A percentile compares a stretch with the other conserved stretches of the same genome.
phyloP scores from a whole-genome alignment of 495 filamentous ascomycete species.

The Tuber melanosporum region DNA sequence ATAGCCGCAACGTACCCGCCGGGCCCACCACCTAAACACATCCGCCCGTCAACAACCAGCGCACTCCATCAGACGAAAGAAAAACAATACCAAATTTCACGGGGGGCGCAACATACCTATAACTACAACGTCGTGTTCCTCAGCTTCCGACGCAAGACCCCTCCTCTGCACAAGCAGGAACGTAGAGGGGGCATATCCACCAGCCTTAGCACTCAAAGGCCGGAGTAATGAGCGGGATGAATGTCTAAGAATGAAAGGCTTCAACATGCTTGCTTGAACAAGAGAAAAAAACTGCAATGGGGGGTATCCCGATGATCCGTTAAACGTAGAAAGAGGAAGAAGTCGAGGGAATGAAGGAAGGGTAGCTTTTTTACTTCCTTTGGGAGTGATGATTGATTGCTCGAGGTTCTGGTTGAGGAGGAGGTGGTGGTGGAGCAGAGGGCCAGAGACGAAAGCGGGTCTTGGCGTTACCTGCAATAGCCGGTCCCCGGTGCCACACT shows the following conservation, averaged over 20 bases:
- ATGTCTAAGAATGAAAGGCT: slow-evolving; percentile 38
- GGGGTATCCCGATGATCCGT: slow-evolving; percentile 12
- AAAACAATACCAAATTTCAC: background rate
- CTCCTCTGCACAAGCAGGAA: slow-evolving; percentile 35
- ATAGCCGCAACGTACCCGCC: slow-evolving; percentile 98
- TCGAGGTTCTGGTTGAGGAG: slow-evolving; percentile 11
- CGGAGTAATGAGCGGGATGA: slow-evolving; percentile 39
- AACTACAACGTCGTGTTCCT: slow-evolving; percentile 42
- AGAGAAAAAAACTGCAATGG: slow-evolving; percentile 12
- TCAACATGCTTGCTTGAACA: slow-evolving; percentile 30
- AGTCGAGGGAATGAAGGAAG: slow-evolving; percentile 5
- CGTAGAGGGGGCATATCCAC: slow-evolving; percentile 26
- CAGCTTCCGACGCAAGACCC: slow-evolving; percentile 38
- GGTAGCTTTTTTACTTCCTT: slow-evolving; percentile 14
- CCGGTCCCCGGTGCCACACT: slow-evolving; percentile 28
- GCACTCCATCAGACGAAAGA: background rate
- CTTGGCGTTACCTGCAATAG: slow-evolving; percentile 20
- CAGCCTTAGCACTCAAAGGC: slow-evolving; percentile 27
- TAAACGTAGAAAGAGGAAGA: slow-evolving; percentile 4
- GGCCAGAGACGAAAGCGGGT: background rate
- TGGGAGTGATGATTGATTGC: slow-evolving; percentile 31
- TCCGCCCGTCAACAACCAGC: slow-evolving; percentile 16
- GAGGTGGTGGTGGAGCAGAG: background rate
- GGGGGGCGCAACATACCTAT: slow-evolving; percentile 33
- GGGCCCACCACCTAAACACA: slow-evolving; percentile 80